These are phyloP conservation scores for Colletotrichum siamense DNA, from an alignment of 2,329 filamentous ascomycete species.

Conservation along the genomic window DNA sequence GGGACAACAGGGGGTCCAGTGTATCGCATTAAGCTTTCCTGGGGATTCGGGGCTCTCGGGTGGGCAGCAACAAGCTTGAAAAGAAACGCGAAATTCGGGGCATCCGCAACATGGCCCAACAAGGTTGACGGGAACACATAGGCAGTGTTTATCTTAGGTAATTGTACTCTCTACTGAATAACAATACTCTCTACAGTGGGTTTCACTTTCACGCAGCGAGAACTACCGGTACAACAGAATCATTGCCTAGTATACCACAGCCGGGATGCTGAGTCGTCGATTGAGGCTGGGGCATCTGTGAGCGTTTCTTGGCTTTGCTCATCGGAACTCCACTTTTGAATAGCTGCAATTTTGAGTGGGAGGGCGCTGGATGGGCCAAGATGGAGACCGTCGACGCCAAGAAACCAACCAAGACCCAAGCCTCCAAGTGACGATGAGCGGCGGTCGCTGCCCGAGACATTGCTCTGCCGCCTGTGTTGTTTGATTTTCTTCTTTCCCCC, in stretches of 20 bases:
- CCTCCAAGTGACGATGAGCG: slow-evolving; percentile 18
- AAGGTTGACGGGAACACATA: neutral
- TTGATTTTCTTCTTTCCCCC: neutral
- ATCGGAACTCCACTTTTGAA: slow-evolving; percentile 13
- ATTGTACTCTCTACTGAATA: neutral
- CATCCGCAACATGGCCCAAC: neutral
- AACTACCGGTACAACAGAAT: neutral
- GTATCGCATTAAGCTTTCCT: slow-evolving; percentile 14
- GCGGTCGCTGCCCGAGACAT: slow-evolving; percentile 2
- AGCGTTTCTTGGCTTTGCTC: slow-evolving; percentile 15
- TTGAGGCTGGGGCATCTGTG: slow-evolving; percentile 11
- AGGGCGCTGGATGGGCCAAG: neutral
- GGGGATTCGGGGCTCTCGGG: slow-evolving; percentile 1
- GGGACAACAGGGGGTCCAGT: neutral
- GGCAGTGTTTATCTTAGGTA: neutral
- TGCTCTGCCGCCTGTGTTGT: neutral
- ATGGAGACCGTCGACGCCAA: slow-evolving; percentile 10
- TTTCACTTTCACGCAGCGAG: neutral
- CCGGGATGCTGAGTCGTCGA: slow-evolving; percentile 17
- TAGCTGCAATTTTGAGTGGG: slow-evolving; percentile 6
- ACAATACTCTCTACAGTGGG: neutral
- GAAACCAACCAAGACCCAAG: slow-evolving; percentile 18
- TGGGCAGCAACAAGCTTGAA: neutral
- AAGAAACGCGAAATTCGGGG: neutral
- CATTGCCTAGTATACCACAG: neutral